These are phyloP conservation scores for Apiospora kogelbergensis DNA, from an alignment of 2,329 filamentous ascomycete genomes.

Conservation along the genomic window DNA sequence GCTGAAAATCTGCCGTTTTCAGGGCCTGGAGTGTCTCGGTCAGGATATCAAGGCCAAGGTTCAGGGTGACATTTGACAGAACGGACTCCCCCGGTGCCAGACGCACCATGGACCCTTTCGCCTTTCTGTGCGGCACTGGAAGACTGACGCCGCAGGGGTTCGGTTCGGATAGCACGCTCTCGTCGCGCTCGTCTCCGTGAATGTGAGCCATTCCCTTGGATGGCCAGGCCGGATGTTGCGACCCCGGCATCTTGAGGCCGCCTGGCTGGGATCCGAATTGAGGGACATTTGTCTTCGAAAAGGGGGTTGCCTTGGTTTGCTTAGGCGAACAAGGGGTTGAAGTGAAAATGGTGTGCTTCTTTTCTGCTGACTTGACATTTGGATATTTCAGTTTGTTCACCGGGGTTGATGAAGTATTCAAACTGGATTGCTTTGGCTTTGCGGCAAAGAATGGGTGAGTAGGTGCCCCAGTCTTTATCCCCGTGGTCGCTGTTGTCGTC, in stretches of 20 bases:
- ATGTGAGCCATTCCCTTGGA: constrained; percentile 64
- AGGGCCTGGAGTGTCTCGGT: constrained; percentile 33
- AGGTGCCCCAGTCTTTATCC: constrained; percentile 1
- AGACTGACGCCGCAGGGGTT: background rate
- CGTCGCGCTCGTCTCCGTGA: constrained; percentile 41
- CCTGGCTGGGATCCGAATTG: constrained; percentile 45
- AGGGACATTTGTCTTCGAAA: constrained; percentile 33
- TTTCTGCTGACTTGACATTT: constrained; percentile 30
- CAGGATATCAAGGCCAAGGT: constrained; percentile 39
- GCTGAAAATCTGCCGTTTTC: constrained; percentile 41
- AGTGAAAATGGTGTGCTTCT: constrained; percentile 43
- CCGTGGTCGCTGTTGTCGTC: background rate
- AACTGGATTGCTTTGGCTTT: constrained; percentile 40
- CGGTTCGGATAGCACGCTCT: background rate
- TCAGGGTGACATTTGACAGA: constrained; percentile 33
- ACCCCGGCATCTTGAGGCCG: constrained; percentile 62
- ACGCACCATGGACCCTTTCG: constrained; percentile 47
- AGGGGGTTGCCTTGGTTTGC: constrained; percentile 33
- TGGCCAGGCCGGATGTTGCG: constrained; percentile 71
- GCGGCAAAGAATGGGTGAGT: constrained; percentile 68
- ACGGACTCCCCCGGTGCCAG: constrained; percentile 44
- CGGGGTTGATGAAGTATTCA: background rate
- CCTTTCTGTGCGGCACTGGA: constrained; percentile 40
- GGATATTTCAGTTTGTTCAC: constrained; percentile 18
- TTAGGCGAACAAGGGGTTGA: constrained; percentile 55